phyloP scores from a whole-genome alignment of 805 yeast genomes.

The Kuraishia hungarica region DNA sequence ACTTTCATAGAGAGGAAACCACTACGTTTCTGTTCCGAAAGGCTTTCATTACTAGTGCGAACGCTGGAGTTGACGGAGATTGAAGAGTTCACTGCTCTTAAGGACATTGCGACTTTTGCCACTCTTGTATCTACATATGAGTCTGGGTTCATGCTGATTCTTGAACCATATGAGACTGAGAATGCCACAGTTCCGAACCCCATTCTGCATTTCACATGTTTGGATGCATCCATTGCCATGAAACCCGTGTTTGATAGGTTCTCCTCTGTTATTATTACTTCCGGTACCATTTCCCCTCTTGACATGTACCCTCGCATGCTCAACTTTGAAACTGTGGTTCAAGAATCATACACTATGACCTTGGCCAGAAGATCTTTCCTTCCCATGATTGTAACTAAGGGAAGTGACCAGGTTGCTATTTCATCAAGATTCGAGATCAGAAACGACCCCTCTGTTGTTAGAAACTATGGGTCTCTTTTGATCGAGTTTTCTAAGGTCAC shows the following conservation, averaged over 20 bases:
- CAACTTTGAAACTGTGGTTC: conserved; percentile 86
- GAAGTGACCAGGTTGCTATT: conserved; percentile 96
- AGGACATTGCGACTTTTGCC: conserved; percentile 95
- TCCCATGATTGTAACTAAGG: conserved; percentile 95
- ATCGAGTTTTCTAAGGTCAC: conserved; percentile 92
- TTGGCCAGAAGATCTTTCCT: conserved; percentile 84
- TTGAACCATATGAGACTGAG: conserved; percentile 94
- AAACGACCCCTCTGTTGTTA: conserved; percentile 94
- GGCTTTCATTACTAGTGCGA: conserved; percentile 79
- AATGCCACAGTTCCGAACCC: conserved; percentile 96
- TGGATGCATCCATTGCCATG: conserved; percentile 96
- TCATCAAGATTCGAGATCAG: conserved; percentile 94
- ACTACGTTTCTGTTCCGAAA: conserved; percentile 81
- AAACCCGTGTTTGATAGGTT: conserved; percentile 94
- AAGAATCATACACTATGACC: conserved; percentile 94
- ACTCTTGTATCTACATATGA: conserved; percentile 94
- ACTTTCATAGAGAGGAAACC: conserved; percentile 94
- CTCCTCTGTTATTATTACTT: conserved; percentile 86
- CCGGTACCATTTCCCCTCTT: conserved; percentile 96
- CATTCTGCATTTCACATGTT: conserved; percentile 82
- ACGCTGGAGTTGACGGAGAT: conserved; percentile 83
- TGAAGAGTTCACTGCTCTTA: conserved; percentile 87
- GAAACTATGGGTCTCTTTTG: conserved; percentile 89
- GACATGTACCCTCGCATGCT: conserved; percentile 98
- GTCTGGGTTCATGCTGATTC: conserved; percentile 79